phyloP scores from a whole-genome alignment of 371 early-diverging fungal genomes.

The Parasitella parasitica region DNA sequence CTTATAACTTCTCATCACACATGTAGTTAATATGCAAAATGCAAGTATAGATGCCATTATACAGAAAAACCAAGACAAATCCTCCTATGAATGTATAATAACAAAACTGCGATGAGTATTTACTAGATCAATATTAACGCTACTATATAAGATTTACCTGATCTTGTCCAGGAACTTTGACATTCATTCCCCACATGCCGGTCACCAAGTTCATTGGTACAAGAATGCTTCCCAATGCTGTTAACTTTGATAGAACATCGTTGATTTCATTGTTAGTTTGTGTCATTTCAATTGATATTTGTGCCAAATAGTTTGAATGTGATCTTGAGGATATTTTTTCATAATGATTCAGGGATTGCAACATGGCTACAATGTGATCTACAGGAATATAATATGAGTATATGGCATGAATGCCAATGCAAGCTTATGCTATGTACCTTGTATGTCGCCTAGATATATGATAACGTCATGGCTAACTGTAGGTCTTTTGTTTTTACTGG shows the following conservation, averaged over 20 bases:
- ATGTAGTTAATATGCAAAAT: slow-evolving; percentile 35
- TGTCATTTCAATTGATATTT: slow-evolving; percentile 94
- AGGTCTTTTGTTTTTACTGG: slow-evolving; percentile 5
- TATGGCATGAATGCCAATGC: no score
- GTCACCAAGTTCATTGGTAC: slow-evolving; percentile 95
- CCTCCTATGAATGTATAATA: slow-evolving; percentile 26
- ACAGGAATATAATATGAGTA: no score
- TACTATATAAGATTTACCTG: no score
- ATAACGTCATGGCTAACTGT: slow-evolving; percentile 55
- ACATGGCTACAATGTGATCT: slow-evolving; percentile 94
- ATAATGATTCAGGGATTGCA: slow-evolving; percentile 84
- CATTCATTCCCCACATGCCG: slow-evolving; percentile 92
- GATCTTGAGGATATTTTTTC: slow-evolving; percentile 88
- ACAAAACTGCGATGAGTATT: neutral
- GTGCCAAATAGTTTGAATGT: slow-evolving; percentile 95
- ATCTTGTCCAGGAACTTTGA: slow-evolving; percentile 69
- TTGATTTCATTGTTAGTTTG: slow-evolving; percentile 89
- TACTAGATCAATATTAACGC: no score
- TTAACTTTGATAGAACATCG: slow-evolving; percentile 85
- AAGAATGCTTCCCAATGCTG: slow-evolving; percentile 87
- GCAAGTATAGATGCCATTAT: slow-evolving; percentile 47
- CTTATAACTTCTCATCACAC: slow-evolving; percentile 39
- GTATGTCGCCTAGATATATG: slow-evolving; percentile 89
- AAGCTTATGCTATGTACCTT: no score
- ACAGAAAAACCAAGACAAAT: slow-evolving; percentile 64